These are phyloP conservation scores for Tetracentron sinense DNA, from an alignment of 164 flowering plant species.

Conservation along the genomic window DNA sequence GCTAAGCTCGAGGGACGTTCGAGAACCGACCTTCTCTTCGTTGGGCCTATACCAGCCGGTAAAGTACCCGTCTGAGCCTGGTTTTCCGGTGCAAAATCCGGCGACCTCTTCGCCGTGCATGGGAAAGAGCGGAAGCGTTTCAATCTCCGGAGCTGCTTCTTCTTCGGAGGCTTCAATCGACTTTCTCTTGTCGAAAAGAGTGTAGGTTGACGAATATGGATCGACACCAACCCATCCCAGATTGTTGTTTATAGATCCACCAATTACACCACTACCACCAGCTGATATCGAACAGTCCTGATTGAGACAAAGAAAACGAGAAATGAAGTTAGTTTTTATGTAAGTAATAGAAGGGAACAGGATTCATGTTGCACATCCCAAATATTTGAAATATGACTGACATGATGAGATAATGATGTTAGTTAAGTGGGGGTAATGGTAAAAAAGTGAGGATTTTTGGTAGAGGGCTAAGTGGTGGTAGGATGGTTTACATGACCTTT, in stretches of 20 bases:
- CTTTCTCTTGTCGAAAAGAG: conserved; percentile 28
- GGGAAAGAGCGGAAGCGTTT: conserved; percentile 89
- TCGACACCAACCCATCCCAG: conserved; percentile 48
- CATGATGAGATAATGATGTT: no score
- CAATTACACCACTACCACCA: conserved; percentile 21
- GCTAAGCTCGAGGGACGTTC: conserved; percentile 72
- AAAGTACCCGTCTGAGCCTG: conserved; percentile 20
- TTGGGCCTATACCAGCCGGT: conserved; percentile 29
- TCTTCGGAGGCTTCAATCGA: conserved; percentile 8
- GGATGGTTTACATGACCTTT: no score
- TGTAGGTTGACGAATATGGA: conserved; percentile 28
- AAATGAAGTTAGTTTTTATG: no score
- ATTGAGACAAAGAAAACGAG: neutral
- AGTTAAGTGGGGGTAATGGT: no score
- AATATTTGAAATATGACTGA: no score
- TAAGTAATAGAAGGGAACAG: no score
- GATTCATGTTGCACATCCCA: no score
- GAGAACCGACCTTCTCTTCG: conserved; percentile 13
- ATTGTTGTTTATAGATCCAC: conserved; percentile 32
- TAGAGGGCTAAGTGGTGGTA: no score
- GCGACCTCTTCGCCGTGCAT: conserved; percentile 47
- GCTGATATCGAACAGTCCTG: conserved; percentile 75
- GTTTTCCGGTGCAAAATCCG: conserved; percentile 22
- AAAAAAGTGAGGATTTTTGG: no score
- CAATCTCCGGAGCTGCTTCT: conserved; percentile 30